phyloP scores from a whole-genome alignment of 306 rosid species.

The Casuarina cunninghamiana region DNA sequence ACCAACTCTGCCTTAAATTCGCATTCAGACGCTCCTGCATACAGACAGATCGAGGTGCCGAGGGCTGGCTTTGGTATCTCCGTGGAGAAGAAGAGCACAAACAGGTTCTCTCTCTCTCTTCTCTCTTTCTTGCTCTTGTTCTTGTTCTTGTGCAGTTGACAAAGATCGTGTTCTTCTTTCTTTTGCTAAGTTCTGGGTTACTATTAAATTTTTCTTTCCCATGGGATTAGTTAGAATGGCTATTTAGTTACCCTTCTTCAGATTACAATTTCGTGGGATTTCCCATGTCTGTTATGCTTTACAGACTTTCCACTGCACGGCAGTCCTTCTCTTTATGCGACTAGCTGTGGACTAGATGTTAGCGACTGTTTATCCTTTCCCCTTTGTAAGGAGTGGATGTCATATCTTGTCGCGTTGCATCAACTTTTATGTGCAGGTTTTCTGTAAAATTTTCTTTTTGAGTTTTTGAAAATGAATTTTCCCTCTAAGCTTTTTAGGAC shows the following conservation, averaged over 20 bases:
- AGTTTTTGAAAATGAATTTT: background rate
- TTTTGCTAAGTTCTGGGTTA: background rate
- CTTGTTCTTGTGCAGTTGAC: background rate
- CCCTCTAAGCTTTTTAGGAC: background rate
- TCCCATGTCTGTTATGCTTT: background rate
- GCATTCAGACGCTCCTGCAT: conserved; percentile 6
- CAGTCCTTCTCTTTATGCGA: background rate
- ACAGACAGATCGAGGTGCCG: background rate
- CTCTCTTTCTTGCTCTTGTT: background rate
- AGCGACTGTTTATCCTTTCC: background rate
- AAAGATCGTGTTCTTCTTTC: background rate
- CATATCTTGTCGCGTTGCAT: background rate
- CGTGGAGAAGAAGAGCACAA: background rate
- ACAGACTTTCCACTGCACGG: background rate
- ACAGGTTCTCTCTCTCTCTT: too few species aligned
- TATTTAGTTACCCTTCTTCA: background rate
- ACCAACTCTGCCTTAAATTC: conserved; percentile 5
- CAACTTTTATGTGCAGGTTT: background rate
- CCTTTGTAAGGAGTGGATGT: background rate
- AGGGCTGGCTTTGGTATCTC: background rate
- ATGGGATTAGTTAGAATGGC: background rate
- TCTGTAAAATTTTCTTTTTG: background rate
- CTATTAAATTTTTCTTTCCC: background rate
- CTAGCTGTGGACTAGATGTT: background rate
- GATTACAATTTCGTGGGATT: background rate